A percentile compares a stretch with the other conserved stretches of the same genome.
Conservation (phyloP, 2,329 filamentous ascomycete species). For the Raffaelea albimanens region DNA sequence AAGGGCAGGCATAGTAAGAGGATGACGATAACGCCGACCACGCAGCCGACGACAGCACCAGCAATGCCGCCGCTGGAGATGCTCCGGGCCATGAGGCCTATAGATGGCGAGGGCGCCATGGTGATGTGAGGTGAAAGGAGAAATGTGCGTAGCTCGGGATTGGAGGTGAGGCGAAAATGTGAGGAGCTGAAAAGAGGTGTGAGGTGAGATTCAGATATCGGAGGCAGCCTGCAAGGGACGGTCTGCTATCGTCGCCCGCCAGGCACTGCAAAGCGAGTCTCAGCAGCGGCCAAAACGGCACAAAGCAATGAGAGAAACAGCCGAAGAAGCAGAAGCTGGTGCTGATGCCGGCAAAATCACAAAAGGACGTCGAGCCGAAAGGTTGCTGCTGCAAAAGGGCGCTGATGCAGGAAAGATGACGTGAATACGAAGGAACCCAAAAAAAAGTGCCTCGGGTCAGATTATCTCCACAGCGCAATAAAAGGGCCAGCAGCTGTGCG, state of each 20-base stretch:
- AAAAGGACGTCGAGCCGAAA: background rate
- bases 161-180: no score
- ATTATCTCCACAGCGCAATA: background rate
- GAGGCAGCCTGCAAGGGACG: no score
- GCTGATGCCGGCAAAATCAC: background rate
- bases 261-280: no score
- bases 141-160: background rate
- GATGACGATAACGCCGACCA: constrained; percentile 19
- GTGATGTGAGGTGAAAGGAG: background rate
- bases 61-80: constrained; percentile 23
- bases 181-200: no score
- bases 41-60: constrained; percentile 23
- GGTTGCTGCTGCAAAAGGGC: no score
- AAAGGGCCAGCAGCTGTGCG: no score
- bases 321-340: background rate
- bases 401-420: no score
- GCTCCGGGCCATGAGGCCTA: constrained; percentile 4
- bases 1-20: constrained; percentile 23
- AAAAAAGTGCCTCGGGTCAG: background rate
- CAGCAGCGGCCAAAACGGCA: no score
- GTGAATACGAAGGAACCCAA: background rate
- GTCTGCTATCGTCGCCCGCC: no score
- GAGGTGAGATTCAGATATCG: no score
- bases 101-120: constrained; percentile 7
- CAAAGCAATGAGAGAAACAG: background rate